Conservation (phyloP, 306 rosid genomes). For the Vigna nakashimae region DNA sequence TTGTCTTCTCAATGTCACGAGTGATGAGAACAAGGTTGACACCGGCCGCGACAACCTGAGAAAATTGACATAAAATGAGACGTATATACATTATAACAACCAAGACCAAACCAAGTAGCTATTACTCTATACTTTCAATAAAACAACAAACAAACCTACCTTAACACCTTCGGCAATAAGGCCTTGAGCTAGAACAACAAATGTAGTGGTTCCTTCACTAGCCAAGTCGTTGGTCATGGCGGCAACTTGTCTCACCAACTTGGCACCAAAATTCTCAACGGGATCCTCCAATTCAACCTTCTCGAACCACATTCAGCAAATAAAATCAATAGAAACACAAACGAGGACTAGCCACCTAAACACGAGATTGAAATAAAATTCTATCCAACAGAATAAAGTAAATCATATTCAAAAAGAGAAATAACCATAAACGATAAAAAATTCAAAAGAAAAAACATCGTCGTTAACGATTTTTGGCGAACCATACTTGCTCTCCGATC, state of each 20-base stretch:
- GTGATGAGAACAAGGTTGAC: conserved; percentile 97
- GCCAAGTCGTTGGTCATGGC: conserved; percentile 98
- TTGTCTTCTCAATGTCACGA: conserved; percentile 94
- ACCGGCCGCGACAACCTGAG: conserved; percentile 97
- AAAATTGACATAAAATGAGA: conserved; percentile 8
- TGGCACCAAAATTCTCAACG: conserved; percentile 98
- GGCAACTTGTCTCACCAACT: conserved; percentile 97
- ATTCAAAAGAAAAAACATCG: conserved; percentile 51
- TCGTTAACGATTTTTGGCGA: conserved; percentile 96
- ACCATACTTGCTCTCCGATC: conserved; percentile 89
- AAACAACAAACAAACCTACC: conserved; percentile 61
- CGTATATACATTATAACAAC: not conserved
- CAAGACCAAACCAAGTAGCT: conserved; percentile 1
- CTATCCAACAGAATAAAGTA: not conserved
- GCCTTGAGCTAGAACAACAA: conserved; percentile 98
- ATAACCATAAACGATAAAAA: not conserved
- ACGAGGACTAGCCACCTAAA: not conserved
- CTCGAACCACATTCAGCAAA: not conserved
- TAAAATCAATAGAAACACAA: not conserved
- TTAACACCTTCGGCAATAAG: conserved; percentile 98
- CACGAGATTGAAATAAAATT: not conserved
- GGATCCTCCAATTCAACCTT: conserved; percentile 99
- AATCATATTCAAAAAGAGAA: not conserved
- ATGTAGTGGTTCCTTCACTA: conserved; percentile 97
- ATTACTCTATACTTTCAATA: not conserved